Percentiles rank a stretch among this genome's conserved stretches.
These are phyloP conservation scores for Diaporthe aspalathi DNA, from an alignment of 2,329 filamentous ascomycete genomes.

Conservation along the genomic window DNA sequence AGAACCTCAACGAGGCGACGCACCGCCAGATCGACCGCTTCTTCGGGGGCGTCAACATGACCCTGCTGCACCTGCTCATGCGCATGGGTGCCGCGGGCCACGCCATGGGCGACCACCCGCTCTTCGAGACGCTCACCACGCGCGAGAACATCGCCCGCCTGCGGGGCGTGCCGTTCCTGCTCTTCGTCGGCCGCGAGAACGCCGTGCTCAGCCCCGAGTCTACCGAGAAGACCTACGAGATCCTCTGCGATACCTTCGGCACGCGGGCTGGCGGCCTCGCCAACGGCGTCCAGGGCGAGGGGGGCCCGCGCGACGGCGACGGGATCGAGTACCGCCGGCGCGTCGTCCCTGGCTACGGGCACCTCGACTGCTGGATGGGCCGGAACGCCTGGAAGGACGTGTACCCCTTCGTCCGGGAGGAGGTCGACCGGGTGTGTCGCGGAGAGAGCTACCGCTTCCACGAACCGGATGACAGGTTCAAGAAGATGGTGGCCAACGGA, in stretches of 20 bases:
- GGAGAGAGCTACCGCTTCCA: slow-evolving; percentile 55
- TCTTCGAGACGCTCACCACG: slow-evolving; percentile 60
- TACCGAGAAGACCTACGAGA: slow-evolving; percentile 65
- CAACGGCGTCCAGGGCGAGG: slow-evolving; percentile 34
- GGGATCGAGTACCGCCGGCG: slow-evolving; percentile 61
- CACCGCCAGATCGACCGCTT: slow-evolving; percentile 71
- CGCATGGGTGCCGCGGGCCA: slow-evolving; percentile 62
- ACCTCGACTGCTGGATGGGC: slow-evolving; percentile 73
- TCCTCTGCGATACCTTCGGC: slow-evolving; percentile 64
- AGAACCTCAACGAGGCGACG: slow-evolving; percentile 73
- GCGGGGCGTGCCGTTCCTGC: slow-evolving; percentile 63
- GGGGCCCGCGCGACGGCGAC: slow-evolving; percentile 41
- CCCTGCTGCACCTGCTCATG: slow-evolving; percentile 66
- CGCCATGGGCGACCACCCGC: slow-evolving; percentile 64
- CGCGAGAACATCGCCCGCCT: slow-evolving; percentile 62
- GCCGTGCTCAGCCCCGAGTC: slow-evolving; percentile 65
- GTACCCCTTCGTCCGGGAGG: slow-evolving; percentile 65
- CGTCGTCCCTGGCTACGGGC: slow-evolving; percentile 68
- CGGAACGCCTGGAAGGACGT: slow-evolving; percentile 69
- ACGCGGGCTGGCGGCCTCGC: slow-evolving; percentile 43
- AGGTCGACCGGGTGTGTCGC: slow-evolving; percentile 64
- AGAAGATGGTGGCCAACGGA: slow-evolving; percentile 53
- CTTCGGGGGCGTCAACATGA: slow-evolving; percentile 73
- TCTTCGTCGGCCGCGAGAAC: slow-evolving; percentile 68
- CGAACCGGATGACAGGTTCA: slow-evolving; percentile 58